Base-by-base conservation (phyloP, 495 filamentous ascomycete species). In the Cetradonia linearis region DNA sequence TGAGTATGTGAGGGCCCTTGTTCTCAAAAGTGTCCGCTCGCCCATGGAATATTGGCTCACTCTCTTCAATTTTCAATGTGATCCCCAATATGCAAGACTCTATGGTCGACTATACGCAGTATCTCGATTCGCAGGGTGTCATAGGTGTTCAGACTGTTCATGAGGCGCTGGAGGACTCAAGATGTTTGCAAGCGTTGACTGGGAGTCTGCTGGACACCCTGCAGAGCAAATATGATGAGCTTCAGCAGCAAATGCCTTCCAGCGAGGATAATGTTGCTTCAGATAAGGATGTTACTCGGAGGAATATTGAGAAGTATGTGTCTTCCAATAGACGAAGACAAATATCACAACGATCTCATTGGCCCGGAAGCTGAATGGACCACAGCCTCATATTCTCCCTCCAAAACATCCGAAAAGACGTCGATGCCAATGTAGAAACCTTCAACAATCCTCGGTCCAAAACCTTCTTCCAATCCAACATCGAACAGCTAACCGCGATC, bases 401-500 rank as follows among this genome's bases (percentile, higher is more conserved):
- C 14, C 46, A 59, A 9, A 53, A 30, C 31, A 59, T 59, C 6
- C 57, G 34, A 18, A 28, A 50, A 13, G 57, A 59, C 18, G 30
- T 59, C 27, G 57, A 52, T 2, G 57, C 47, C 47, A 59, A 59
- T 25, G 52, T 59, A 20, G 57, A 59, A 16, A 50, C 44, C 27
- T 59, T 59, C 57, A 50, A 59, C 34, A 52, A 59, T 1, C 47
- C 57, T 1, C 36, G 14, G 9, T 37, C 57, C 31, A 59, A 59
- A 49, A 59, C 57, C 1, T 59, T 59, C 27, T 38, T 59, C 34
- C 57, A 59, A 7, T 59, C 57, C 25, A 59, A 53, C 46, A 59
- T 59, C 47, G 57, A 59, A n/a, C 57, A 59, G 30, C 34, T 59
- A 16, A 59, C 57, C 25, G 47, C 57, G 14, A 59, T 59, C 34